phyloP scores from a whole-genome alignment of 331 rosid genomes.

The Saraca asoca region DNA sequence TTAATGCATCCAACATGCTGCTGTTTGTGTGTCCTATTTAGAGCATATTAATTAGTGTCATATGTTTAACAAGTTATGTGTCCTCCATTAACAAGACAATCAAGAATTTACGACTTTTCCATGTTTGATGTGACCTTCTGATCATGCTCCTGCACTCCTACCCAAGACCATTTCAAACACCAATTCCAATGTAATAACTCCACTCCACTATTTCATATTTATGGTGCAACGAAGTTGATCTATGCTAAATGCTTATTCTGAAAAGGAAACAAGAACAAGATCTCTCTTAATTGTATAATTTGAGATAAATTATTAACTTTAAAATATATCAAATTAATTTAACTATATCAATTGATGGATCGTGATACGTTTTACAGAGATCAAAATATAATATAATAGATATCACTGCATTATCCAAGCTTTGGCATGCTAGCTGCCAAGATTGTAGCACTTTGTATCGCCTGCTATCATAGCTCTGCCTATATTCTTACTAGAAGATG shows the following conservation, averaged over 20 bases:
- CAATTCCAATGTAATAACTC: conserved; percentile 30
- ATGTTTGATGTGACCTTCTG: conserved; percentile 52
- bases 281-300: too few relatives aligned
- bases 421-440: conserved; percentile 12
- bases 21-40: conserved; percentile 48
- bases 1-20: conserved; percentile 35
- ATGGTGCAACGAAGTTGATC: neutral
- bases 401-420: conserved; percentile 9
- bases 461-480: conserved; percentile 21
- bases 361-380: too few relatives aligned
- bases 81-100: conserved; percentile 63
- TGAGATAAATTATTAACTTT: too few relatives aligned
- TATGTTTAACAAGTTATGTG: conserved; percentile 37
- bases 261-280: too few relatives aligned
- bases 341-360: too few relatives aligned
- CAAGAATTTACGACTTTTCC: conserved; percentile 44
- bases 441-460: conserved; percentile 31
- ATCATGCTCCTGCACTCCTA: conserved; percentile 41
- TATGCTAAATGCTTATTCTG: neutral
- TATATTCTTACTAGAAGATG: conserved; percentile 25
- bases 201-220: conserved; percentile 3
- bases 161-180: conserved; percentile 56
- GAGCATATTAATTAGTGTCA: conserved; percentile 44
- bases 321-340: too few relatives aligned
- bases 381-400: too few relatives aligned